A percentile compares a stretch with the other conserved stretches of the same genome.
Conservation (phyloP, 2,329 filamentous ascomycete genomes). For the Rosellinia necatrix region DNA sequence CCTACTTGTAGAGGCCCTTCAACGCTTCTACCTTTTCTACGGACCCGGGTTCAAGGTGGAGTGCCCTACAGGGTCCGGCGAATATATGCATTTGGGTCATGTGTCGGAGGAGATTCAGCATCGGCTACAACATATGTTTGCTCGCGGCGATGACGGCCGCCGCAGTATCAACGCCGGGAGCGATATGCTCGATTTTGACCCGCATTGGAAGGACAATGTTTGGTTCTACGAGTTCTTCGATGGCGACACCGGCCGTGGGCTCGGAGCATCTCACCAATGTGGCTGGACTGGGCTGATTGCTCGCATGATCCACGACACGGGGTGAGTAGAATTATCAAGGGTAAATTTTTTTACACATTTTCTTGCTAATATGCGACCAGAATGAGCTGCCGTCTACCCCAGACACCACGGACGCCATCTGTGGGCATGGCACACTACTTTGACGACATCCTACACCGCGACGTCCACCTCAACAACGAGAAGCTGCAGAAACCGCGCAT, state of each 20-base stretch:
- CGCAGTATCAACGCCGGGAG: conserved; percentile 87
- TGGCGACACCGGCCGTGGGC: conserved; percentile 83
- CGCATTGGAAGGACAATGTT: conserved; percentile 88
- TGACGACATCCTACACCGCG: conserved; percentile 79
- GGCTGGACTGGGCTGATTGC: conserved; percentile 96
- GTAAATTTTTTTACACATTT: not conserved
- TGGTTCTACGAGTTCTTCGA: conserved; percentile 99
- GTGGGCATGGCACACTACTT: conserved; percentile 91
- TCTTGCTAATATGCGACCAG: conserved; percentile 58
- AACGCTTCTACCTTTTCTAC: conserved; percentile 96
- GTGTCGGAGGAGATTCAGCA: conserved; percentile 96
- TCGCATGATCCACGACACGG: conserved; percentile 96
- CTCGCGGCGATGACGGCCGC: conserved; percentile 79
- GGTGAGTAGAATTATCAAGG: conserved; percentile 61
- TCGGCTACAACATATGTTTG: conserved; percentile 88
- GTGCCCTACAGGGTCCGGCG: conserved; percentile 90
- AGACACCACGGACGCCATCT: conserved; percentile 87
- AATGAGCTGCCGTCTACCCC: conserved; percentile 85
- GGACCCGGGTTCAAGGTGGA: conserved; percentile 87
- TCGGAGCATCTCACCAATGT: conserved; percentile 92
- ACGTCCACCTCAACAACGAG: conserved; percentile 47
- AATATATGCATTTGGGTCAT: conserved; percentile 93
- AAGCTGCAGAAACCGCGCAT: conserved; percentile 57
- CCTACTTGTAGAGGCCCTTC: conserved; percentile 88
- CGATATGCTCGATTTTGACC: conserved; percentile 86